Base-by-base conservation (phyloP, 2,329 filamentous ascomycete species). In the Tothia fuscella region DNA sequence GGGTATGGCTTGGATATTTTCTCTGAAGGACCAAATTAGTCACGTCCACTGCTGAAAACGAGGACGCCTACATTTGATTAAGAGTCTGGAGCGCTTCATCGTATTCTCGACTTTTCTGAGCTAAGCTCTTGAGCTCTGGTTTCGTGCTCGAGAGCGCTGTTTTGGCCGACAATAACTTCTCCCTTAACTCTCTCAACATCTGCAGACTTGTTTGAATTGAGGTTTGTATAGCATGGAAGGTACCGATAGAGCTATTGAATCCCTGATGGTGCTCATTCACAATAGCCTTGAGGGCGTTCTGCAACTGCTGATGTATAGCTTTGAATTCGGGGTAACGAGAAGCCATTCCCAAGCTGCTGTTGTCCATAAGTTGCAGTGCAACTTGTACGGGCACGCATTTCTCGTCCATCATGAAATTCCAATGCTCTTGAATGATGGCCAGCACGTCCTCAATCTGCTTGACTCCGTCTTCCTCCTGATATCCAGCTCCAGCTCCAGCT, bases 191-290 rank as follows among this genome's bases (percentile, higher is more conserved):
- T 45, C 89, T 78, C 41, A 98, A 85, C 46, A 86, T 78, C 53
- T 79, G 79, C 61, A 98, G 91, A 13, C 87, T 94, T 38, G 76
- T 71, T 53, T 89, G 83, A 49, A 98, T 91, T 62, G 86, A 94
- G 40, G 80, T 78, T 60, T 98, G 91, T 47, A 98, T 98, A 62
- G 93, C 95, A 68, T 98, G 93, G 57, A 96, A 98, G 16, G 89
- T 96, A 60, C 89, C 91, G 48, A 98, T 96, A 38, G 89, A 95
- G 61, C 86, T 94, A 64, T 96, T 98, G 72, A 98, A 98, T 35
- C 91, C 93, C 61, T 98, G 91, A 56, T 98, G 89, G 57, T 98
- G 89, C 64, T 98, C 89, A 60, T 98, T 94, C 20, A 98, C 91
- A 52, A 98, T 94, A 25, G 80, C 78, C 61, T 94, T 95, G 44